phyloP scores from a whole-genome alignment of 2,329 filamentous ascomycete genomes.

The Ophiobolus disseminans region DNA sequence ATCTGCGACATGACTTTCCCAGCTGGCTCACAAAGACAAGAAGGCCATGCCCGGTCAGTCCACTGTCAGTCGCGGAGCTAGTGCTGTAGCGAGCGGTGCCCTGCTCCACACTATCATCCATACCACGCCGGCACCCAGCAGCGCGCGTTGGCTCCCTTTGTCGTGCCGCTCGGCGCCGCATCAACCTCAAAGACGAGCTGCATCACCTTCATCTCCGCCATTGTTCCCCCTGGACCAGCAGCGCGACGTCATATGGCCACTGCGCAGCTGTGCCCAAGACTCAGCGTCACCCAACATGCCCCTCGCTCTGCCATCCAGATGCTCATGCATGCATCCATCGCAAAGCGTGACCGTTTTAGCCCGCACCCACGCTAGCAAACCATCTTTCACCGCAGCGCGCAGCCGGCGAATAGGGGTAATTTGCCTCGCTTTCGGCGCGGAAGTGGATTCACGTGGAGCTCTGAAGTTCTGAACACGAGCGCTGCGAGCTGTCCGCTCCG shows the following conservation, averaged over 20 bases:
- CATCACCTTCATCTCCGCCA: background rate
- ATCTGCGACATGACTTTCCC: conserved; percentile 7
- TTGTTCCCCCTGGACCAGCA: background rate
- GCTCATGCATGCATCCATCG: background rate
- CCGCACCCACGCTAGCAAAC: conserved; percentile 7
- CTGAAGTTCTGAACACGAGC: conserved; percentile 1
- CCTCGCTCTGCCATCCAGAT: background rate
- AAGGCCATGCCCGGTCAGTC: conserved; percentile 7
- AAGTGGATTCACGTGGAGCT: conserved; percentile 1
- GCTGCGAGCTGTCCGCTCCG: background rate
- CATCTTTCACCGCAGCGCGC: background rate
- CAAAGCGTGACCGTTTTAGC: conserved; percentile 12
- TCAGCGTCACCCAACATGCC: conserved; percentile 8
- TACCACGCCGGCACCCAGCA: background rate
- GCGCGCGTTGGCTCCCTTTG: background rate
- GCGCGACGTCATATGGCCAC: conserved; percentile 6
- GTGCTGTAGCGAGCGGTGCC: conserved; percentile 3
- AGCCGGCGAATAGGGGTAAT: conserved; percentile 13
- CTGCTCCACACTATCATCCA: conserved; percentile 4
- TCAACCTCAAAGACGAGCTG: background rate
- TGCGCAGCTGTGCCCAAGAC: conserved; percentile 11
- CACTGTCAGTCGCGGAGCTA: conserved; percentile 16
- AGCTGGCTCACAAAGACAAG: conserved; percentile 2
- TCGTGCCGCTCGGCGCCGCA: background rate
- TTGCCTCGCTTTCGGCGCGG: conserved; percentile 6